These are phyloP conservation scores for Parathielavia hyrcaniae DNA, from an alignment of 495 filamentous ascomycete genomes.

Conservation along the genomic window DNA sequence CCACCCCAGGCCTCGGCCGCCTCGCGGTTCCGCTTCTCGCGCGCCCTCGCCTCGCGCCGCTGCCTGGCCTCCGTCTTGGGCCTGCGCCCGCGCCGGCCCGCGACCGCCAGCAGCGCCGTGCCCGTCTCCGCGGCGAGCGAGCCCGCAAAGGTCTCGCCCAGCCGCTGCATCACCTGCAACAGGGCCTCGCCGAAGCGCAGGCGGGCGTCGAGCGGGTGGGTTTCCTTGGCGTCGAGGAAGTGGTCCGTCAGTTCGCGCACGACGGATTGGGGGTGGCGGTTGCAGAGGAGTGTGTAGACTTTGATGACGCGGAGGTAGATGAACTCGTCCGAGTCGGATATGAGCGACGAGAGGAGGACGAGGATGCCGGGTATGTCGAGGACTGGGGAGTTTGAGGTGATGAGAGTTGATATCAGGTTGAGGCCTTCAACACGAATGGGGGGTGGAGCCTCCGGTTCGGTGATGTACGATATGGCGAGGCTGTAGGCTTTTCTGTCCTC, in stretches of 20 bases:
- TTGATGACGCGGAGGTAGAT: conserved; percentile 67
- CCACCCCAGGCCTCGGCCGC: conserved; percentile 51
- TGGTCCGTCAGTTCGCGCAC: conserved; percentile 59
- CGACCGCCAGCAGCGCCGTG: conserved; percentile 59
- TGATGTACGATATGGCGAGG: conserved; percentile 66
- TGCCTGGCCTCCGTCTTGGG: conserved; percentile 49
- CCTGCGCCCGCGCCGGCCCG: conserved; percentile 55
- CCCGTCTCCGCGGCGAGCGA: conserved; percentile 51
- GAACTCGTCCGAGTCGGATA: conserved; percentile 67
- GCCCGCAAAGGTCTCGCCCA: conserved; percentile 55
- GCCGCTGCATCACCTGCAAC: conserved; percentile 60
- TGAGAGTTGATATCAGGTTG: conserved; percentile 58
- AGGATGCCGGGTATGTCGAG: conserved; percentile 65
- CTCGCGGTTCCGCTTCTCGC: conserved; percentile 45
- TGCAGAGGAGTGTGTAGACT: conserved; percentile 58
- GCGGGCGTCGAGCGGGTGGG: conserved; percentile 54
- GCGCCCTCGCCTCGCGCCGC: conserved; percentile 42
- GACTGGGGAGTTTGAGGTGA: conserved; percentile 55
- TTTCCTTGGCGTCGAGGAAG: conserved; percentile 60
- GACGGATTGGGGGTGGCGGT: conserved; percentile 59
- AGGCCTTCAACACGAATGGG: conserved; percentile 76
- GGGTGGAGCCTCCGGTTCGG: conserved; percentile 56
- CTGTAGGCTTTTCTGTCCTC: conserved; percentile 65
- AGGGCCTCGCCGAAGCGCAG: conserved; percentile 69
- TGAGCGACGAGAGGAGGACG: conserved; percentile 58